These are phyloP conservation scores for Lecanicillium sp. DNA, from an alignment of 2,329 filamentous ascomycete species.

Conservation along the genomic window DNA sequence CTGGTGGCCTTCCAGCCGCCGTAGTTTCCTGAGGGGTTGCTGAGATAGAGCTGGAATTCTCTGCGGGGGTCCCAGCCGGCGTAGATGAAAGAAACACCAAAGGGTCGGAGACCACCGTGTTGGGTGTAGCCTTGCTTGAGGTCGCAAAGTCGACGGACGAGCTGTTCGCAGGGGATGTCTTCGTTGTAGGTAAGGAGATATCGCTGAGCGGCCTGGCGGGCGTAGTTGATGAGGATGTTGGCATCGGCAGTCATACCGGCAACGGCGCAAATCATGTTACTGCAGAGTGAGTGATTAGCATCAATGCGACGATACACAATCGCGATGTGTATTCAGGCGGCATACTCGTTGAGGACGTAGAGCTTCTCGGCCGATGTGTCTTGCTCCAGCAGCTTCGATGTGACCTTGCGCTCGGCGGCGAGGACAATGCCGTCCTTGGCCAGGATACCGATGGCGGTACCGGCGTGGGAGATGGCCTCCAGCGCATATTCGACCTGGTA, in stretches of 20 bases:
- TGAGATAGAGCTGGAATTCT: conserved; percentile 98
- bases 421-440: conserved; percentile 98
- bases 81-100: conserved; percentile 99
- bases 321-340: no score
- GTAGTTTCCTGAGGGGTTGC: conserved; percentile 98
- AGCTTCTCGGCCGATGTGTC: conserved; percentile 99
- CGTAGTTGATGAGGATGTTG: conserved; percentile 99
- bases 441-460: conserved; percentile 92
- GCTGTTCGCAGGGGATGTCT: conserved; percentile 98
- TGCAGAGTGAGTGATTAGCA: conserved; percentile 37
- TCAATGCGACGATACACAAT: no score
- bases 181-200: conserved; percentile 99
- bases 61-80: conserved; percentile 94
- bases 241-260: conserved; percentile 99
- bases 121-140: conserved; percentile 99
- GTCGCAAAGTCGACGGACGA: conserved; percentile 93
- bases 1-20: conserved; percentile 99
- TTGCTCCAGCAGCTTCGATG: conserved; percentile 97
- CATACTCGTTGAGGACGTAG: conserved; percentile 96
- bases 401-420: conserved; percentile 96
- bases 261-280: conserved; percentile 99
- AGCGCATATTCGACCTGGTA: conserved; percentile 99
- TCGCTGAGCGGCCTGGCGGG: conserved; percentile 89
- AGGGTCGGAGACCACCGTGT: conserved; percentile 94
- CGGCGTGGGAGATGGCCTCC: conserved; percentile 96